Conservation (phyloP, 2,329 filamentous ascomycete genomes). For the Lasiodiplodia citricola region DNA sequence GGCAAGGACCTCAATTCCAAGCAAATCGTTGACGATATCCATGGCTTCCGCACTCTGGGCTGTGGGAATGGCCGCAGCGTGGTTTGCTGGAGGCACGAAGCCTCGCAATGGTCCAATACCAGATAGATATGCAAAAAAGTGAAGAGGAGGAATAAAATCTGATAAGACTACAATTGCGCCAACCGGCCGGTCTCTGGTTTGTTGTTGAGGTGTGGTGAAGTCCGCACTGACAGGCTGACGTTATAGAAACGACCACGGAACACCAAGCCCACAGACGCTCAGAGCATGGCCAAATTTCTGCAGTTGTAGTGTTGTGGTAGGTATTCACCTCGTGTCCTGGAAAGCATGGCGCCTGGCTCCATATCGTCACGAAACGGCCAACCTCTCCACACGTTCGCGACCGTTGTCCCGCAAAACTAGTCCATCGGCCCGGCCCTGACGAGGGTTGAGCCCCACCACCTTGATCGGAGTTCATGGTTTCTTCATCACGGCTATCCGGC, state of each 20-base stretch:
- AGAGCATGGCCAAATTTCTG: not conserved
- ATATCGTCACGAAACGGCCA: not conserved
- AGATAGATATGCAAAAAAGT: not conserved
- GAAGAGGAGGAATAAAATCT: not conserved
- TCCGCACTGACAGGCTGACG: no score
- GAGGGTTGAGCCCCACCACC: not conserved
- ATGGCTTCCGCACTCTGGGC: slow-evolving; percentile 37
- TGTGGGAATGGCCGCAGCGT: slow-evolving; percentile 51
- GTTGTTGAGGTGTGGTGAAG: no score
- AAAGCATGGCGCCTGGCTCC: not conserved
- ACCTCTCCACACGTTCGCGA: not conserved
- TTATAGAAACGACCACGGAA: not conserved
- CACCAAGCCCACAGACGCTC: not conserved
- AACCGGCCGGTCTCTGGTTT: slow-evolving; percentile 16
- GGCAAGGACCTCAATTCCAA: slow-evolving; percentile 42
- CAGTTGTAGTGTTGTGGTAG: no score
- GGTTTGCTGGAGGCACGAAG: slow-evolving; percentile 46
- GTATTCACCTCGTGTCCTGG: no score
- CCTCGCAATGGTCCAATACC: slow-evolving; percentile 36
- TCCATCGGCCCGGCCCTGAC: not conserved
- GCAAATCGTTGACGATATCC: not conserved
- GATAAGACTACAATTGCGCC: slow-evolving; percentile 9
- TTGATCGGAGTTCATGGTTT: not conserved
- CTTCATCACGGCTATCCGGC: not conserved
- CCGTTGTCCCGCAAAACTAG: not conserved